These are phyloP conservation scores for Bolboschoenus planiculmis DNA, from an alignment of 176 grass and related monocot genomes.

Conservation along the genomic window DNA sequence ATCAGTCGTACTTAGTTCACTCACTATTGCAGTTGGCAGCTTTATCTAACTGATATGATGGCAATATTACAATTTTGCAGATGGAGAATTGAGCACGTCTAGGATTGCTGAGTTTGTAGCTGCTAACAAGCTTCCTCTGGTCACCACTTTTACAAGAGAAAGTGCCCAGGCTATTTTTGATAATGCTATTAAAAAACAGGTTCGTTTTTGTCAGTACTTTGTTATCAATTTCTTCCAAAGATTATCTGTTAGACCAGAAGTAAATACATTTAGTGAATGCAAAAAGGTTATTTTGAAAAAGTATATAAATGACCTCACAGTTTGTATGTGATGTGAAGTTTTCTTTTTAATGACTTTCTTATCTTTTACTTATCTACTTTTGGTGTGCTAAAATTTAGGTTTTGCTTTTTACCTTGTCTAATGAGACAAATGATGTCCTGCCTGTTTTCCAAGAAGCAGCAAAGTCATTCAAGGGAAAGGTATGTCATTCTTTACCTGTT, in stretches of 20 bases:
- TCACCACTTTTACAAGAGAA: slow-evolving; percentile 70
- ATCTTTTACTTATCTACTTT: slow-evolving; percentile 7
- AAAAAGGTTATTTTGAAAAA: background rate
- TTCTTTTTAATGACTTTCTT: background rate
- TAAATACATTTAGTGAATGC: background rate
- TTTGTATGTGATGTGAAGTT: background rate
- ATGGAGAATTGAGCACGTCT: slow-evolving; percentile 66
- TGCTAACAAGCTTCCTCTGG: slow-evolving; percentile 77
- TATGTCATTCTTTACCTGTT: slow-evolving; percentile 24
- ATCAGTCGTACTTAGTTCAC: background rate
- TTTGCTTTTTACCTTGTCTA: slow-evolving; percentile 78
- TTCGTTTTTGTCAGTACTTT: slow-evolving; percentile 23
- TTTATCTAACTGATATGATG: background rate
- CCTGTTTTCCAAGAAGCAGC: slow-evolving; percentile 73
- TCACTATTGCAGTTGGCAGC: background rate
- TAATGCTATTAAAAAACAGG: slow-evolving; percentile 89
- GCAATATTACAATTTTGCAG: slow-evolving; percentile 28
- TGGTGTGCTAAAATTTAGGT: slow-evolving; percentile 36
- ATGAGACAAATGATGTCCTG: slow-evolving; percentile 44
- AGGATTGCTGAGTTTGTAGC: slow-evolving; percentile 64
- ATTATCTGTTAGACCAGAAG: slow-evolving; percentile 7
- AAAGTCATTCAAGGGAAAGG: slow-evolving; percentile 88
- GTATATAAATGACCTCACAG: background rate
- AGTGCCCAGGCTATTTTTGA: slow-evolving; percentile 71
- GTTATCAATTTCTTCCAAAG: background rate